Evolutionary conservation across 1,284 basidiomycete species (phyloP).

Genomic region (Cryptococcus hybrid): DNA sequence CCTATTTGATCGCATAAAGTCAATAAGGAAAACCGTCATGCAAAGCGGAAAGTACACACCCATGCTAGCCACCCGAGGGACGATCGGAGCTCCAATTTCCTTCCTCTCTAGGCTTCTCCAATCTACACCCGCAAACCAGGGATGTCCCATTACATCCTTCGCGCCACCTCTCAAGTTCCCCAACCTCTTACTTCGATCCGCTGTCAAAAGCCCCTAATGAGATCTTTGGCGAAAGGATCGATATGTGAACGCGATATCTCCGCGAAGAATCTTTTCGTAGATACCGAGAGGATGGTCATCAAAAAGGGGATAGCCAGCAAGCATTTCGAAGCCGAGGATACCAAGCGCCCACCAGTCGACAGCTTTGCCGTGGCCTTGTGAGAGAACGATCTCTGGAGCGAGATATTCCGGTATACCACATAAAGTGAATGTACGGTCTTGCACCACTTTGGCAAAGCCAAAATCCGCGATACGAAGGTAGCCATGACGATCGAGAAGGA

Average conservation of each 20-base stretch:
- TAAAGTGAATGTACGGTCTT: slow-evolving; percentile 52
- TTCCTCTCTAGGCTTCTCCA: slow-evolving; percentile 52
- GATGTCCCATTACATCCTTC: slow-evolving; percentile 53
- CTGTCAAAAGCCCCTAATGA: slow-evolving; percentile 52
- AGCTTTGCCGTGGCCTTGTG: slow-evolving; percentile 55
- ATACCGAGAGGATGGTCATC: slow-evolving; percentile 52
- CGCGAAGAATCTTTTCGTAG: slow-evolving; percentile 52
- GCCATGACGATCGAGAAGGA: slow-evolving; percentile 51
- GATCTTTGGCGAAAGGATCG: slow-evolving; percentile 52
- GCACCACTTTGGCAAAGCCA: slow-evolving; percentile 55
- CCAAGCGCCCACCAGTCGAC: slow-evolving; percentile 57
- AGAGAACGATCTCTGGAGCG: slow-evolving; percentile 52
- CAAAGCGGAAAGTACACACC: slow-evolving; percentile 36
- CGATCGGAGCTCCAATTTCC: slow-evolving; percentile 54
- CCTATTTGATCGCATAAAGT: slow-evolving; percentile 20
- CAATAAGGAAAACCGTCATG: background rate
- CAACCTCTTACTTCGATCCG: slow-evolving; percentile 52
- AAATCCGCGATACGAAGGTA: slow-evolving; percentile 55
- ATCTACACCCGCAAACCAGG: slow-evolving; percentile 55
- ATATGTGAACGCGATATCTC: slow-evolving; percentile 52
- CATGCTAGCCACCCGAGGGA: slow-evolving; percentile 51
- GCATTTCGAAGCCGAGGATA: slow-evolving; percentile 54
- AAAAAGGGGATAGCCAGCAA: slow-evolving; percentile 52
- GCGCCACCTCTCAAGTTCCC: slow-evolving; percentile 54
- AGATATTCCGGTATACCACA: slow-evolving; percentile 54